phyloP scores from a whole-genome alignment of 768 basidiomycete species.

The Imleria badia region DNA sequence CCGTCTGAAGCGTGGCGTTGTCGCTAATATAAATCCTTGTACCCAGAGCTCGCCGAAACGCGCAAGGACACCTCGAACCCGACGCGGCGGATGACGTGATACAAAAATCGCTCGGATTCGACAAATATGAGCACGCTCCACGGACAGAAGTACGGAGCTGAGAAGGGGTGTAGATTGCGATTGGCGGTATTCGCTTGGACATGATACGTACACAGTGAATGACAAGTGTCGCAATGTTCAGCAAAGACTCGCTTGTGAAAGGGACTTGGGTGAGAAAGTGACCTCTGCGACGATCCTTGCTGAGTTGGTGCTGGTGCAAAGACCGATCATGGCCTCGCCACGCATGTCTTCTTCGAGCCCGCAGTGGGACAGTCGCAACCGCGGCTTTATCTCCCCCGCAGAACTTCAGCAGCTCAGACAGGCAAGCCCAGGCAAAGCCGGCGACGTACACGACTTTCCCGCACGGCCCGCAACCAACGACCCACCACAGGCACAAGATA shows the following conservation, averaged over 20 bases:
- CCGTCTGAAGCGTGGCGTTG: background rate
- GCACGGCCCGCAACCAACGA: slow-evolving; percentile 25
- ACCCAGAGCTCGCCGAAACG: slow-evolving; percentile 79
- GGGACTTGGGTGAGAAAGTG: too few relatives aligned
- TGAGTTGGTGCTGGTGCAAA: background rate
- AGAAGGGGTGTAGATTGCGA: too few relatives aligned
- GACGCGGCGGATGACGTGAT: slow-evolving; percentile 82
- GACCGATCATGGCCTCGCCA: slow-evolving; percentile 17
- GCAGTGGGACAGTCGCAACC: slow-evolving; percentile 36
- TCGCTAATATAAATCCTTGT: background rate
- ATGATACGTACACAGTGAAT: too few relatives aligned
- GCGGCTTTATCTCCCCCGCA: slow-evolving; percentile 35
- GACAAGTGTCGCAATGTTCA: too few relatives aligned
- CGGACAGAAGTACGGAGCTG: slow-evolving; percentile 26
- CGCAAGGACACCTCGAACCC: slow-evolving; percentile 83
- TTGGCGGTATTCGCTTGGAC: too few relatives aligned
- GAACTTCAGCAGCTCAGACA: slow-evolving; percentile 36
- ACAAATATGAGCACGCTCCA: slow-evolving; percentile 51
- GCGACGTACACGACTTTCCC: slow-evolving; percentile 35
- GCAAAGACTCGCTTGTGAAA: too few relatives aligned
- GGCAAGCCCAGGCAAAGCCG: slow-evolving; percentile 28
- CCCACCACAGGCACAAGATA: slow-evolving; percentile 18
- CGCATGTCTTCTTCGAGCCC: slow-evolving; percentile 29
- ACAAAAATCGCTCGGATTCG: slow-evolving; percentile 78
- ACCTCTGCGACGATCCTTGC: slow-evolving; percentile 5